Evolutionary conservation across 345 rosid species (phyloP), one percentile per base, ranked within the genome.

Genomic region (Populus alba): DNA sequence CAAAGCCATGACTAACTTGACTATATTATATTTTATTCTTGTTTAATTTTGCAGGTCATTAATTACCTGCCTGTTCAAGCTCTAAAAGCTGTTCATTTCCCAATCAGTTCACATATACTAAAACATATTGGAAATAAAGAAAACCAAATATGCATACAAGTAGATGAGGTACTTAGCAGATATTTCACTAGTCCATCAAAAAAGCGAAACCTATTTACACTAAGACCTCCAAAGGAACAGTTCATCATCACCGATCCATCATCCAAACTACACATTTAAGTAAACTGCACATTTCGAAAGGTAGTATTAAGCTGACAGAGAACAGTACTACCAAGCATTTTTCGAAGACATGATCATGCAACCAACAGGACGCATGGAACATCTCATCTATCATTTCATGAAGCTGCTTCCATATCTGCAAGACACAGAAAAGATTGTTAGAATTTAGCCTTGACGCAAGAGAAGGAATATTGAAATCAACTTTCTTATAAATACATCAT

Each of bases 331-430:
- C 59, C 70, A 72, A 72, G 53, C 49, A 18, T 37, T 55, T 55
- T 61, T 47, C 31, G 61, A 51, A 78, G 51, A 39, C 63, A 47
- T 0, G 51, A 53, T 68, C 17, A 55, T 57, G 47, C 43, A 59
- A 43, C 73, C 63, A 47, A 66, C 43, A 47, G 0, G 62, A 31
- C 18, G 29, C 23, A 59, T 55, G 71, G 78, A 65, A 9, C 31
- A 45, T 67, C 85, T 20, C 68, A 25, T 23, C 27, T 71, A 15
- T 15, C 53, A 7, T 47, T 47, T 82, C 76, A 82, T 25, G 78
- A 33, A 71, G 82, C 77, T 73, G 68, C 78, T 74, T 80, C 65
- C 69, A 20, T 20, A 55, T 77, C 89, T 83, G 81, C 81, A 71
- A 77, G 12, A 66, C 3, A 29, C 8, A 39, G 47, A 49, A 77